These are phyloP conservation scores for Desmodesmus armatus DNA, from an alignment of 139 green algal species.

Conservation along the genomic window DNA sequence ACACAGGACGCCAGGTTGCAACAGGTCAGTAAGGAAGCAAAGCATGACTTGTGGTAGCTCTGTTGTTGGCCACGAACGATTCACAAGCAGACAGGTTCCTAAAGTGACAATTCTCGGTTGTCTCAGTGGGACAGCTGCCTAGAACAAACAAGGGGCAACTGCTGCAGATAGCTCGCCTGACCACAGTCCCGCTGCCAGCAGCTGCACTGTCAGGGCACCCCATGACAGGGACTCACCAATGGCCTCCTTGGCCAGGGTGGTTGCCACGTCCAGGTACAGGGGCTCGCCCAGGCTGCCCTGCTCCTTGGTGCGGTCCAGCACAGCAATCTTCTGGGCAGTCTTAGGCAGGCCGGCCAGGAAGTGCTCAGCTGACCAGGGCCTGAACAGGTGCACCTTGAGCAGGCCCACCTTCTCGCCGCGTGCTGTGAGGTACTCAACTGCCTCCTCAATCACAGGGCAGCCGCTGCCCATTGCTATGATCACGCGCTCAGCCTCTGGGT, in stretches of 20 bases:
- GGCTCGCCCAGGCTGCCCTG: constrained; percentile 54
- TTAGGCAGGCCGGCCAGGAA: constrained; percentile 58
- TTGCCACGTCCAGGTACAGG: constrained; percentile 52
- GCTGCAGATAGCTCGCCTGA: too few species aligned
- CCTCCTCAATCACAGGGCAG: constrained; percentile 54
- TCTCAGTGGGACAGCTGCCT: too few species aligned
- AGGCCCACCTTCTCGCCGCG: constrained; percentile 61
- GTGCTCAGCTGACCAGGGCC: constrained; percentile 61
- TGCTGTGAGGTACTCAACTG: constrained; percentile 43
- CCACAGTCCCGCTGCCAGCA: too few species aligned
- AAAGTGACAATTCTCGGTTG: too few species aligned
- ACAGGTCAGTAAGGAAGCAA: not conserved
- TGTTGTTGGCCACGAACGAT: too few species aligned
- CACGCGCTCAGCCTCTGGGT: constrained; percentile 58
- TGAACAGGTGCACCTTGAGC: constrained; percentile 64
- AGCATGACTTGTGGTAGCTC: too few species aligned
- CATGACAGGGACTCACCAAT: constrained; percentile 31
- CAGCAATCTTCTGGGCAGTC: constrained; percentile 49
- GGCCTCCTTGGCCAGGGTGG: constrained; percentile 35
- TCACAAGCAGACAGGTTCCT: too few species aligned
- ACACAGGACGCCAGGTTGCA: not conserved
- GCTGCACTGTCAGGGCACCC: too few species aligned
- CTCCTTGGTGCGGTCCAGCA: constrained; percentile 74
- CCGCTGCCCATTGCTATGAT: constrained; percentile 67
- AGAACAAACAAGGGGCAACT: too few species aligned